Percentiles rank a stretch among this genome's conserved stretches.
These are phyloP conservation scores for Diatrype stigma DNA, from an alignment of 2,329 filamentous ascomycete species.

Conservation along the genomic window DNA sequence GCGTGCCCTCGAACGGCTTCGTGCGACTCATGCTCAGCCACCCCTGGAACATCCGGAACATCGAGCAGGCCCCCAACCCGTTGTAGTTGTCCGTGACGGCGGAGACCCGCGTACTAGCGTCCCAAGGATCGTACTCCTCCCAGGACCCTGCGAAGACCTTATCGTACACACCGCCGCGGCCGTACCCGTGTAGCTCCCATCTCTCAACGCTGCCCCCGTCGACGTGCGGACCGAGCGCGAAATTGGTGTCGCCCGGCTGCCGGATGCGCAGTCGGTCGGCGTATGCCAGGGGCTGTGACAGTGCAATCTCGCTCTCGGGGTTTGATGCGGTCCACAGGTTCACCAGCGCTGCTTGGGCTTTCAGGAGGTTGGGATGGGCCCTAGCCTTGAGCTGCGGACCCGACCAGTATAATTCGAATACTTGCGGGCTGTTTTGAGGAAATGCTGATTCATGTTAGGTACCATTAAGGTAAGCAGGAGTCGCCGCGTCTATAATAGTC, in stretches of 20 bases:
- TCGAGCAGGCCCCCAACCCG: conserved; percentile 75
- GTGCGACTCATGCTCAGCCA: conserved; percentile 80
- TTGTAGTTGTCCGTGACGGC: conserved; percentile 74
- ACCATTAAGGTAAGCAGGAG: neutral
- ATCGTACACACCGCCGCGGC: conserved; percentile 65
- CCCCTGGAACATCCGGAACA: conserved; percentile 86
- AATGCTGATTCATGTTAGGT: conserved; percentile 46
- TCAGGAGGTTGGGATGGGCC: conserved; percentile 60
- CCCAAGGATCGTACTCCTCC: conserved; percentile 81
- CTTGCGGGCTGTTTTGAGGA: conserved; percentile 61
- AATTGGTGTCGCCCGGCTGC: conserved; percentile 64
- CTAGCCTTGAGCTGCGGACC: conserved; percentile 63
- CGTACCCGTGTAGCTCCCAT: conserved; percentile 69
- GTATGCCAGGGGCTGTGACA: conserved; percentile 58
- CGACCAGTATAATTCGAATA: conserved; percentile 76
- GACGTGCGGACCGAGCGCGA: conserved; percentile 68
- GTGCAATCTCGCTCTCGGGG: conserved; percentile 42
- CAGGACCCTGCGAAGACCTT: conserved; percentile 69
- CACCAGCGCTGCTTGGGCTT: conserved; percentile 60
- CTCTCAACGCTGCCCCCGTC: conserved; percentile 72
- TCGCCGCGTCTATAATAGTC: conserved; percentile 2
- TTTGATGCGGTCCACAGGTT: conserved; percentile 56
- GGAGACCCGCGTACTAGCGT: conserved; percentile 63
- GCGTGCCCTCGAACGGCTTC: conserved; percentile 69
- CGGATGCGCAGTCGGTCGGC: conserved; percentile 70